Evolutionary conservation across 2,329 filamentous ascomycete species (phyloP).

Genomic region (Hypoxylon sp.): DNA sequence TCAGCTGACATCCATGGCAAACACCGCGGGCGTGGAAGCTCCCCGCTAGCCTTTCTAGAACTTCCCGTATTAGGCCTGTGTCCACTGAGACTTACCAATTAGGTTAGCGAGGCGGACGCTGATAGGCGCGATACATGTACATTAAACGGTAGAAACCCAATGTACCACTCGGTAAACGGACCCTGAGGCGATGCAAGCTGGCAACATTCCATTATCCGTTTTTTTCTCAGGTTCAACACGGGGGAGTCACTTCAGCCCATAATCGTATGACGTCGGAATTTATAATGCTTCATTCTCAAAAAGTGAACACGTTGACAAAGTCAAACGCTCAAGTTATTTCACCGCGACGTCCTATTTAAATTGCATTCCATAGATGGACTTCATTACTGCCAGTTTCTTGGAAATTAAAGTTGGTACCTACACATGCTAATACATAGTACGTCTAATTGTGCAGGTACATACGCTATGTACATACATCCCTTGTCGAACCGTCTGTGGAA

Average conservation of each 20-base stretch:
- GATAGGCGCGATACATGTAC: constrained; percentile 13
- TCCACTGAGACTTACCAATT: constrained; percentile 35
- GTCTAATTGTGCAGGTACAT: constrained; percentile 7
- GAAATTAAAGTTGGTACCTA: constrained; percentile 1
- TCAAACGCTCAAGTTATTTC: constrained; percentile 17
- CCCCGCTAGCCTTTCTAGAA: constrained; percentile 36
- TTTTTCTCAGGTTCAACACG: constrained; percentile 11
- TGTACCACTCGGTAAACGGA: constrained; percentile 28
- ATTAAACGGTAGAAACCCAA: constrained; percentile 6
- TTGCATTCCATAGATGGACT: constrained; percentile 15
- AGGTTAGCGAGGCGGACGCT: constrained; percentile 23
- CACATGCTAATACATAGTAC: not conserved
- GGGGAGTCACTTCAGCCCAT: constrained; percentile 38
- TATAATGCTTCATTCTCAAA: constrained; percentile 22
- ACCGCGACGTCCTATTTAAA: constrained; percentile 9
- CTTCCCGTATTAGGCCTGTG: constrained; percentile 24
- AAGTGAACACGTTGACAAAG: constrained; percentile 42
- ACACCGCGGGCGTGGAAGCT: not conserved
- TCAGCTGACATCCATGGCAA: too few species aligned
- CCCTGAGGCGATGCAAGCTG: constrained; percentile 41
- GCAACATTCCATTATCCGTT: constrained; percentile 45
- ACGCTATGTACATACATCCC: constrained; percentile 26
- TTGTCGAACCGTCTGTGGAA: constrained; percentile 20
- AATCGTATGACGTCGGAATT: constrained; percentile 50
- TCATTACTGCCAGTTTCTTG: not conserved